Conservation (phyloP, 257 asterid genomes). For the Lycium ferocissimum region DNA sequence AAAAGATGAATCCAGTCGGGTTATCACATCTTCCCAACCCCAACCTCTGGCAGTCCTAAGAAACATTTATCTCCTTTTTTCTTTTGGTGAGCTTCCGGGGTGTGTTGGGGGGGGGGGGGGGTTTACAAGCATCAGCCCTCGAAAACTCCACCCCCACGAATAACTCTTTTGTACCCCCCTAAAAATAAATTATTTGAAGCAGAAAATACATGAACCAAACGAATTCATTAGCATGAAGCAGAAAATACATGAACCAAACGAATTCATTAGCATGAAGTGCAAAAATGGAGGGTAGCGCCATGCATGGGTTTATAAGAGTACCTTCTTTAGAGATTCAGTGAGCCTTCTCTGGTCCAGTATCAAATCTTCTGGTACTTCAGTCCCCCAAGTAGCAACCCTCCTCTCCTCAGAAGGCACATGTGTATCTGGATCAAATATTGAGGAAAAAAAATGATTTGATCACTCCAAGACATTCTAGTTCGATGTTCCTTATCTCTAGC, state of each 20-base stretch:
- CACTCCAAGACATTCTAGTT: constrained; percentile 18
- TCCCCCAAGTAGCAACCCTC: constrained; percentile 84
- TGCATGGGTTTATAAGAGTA: constrained; percentile 29
- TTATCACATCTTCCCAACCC: neutral
- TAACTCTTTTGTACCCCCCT: neutral
- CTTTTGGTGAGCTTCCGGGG: neutral
- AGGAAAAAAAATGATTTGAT: neutral
- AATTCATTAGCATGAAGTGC: neutral
- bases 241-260: neutral
- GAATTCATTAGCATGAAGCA: neutral
- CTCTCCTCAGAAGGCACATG: constrained; percentile 64
- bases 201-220: neutral
- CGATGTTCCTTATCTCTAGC: neutral
- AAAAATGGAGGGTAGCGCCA: neutral
- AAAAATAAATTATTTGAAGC: neutral
- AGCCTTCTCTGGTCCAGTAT: constrained; percentile 67
- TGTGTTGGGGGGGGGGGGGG: neutral
- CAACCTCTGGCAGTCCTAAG: neutral
- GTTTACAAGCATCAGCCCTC: neutral
- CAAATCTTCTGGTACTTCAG: constrained; percentile 83
- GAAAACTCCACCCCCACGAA: neutral
- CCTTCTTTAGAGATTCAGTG: constrained; percentile 75
- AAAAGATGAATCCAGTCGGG: neutral
- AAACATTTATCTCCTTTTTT: neutral
- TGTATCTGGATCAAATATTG: constrained; percentile 46